These are phyloP conservation scores for Albugo candida DNA, from an alignment of 352 stramenopile genomes.

Conservation along the genomic window DNA sequence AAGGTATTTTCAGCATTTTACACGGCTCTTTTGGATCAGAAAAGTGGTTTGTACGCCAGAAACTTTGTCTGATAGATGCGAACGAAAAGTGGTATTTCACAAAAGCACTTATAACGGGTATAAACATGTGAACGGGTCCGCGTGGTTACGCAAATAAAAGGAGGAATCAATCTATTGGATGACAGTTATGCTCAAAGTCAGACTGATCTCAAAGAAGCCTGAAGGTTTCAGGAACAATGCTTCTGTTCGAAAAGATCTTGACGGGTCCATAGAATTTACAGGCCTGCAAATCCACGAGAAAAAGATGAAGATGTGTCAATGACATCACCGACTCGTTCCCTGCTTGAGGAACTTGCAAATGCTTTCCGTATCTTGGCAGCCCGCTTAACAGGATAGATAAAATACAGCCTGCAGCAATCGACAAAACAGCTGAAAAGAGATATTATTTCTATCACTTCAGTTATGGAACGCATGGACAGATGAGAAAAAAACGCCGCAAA, in stretches of 20 bases:
- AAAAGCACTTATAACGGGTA: constrained; percentile 81
- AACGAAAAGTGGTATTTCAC: constrained; percentile 81
- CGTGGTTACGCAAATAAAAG: constrained; percentile 39
- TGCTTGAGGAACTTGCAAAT: constrained; percentile 67
- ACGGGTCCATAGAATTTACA: constrained; percentile 53
- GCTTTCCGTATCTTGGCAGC: constrained; percentile 78
- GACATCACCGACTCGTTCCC: constrained; percentile 71
- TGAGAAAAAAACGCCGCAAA: constrained; percentile 58
- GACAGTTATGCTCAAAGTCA: constrained; percentile 29
- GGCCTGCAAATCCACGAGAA: constrained; percentile 58
- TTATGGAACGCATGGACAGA: constrained; percentile 81
- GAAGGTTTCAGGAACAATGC: constrained; percentile 72
- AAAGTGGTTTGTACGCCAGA: constrained; percentile 78
- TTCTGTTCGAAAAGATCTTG: constrained; percentile 40
- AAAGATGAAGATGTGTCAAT: constrained; percentile 85
- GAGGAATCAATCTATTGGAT: constrained; percentile 69
- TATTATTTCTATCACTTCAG: constrained; percentile 72
- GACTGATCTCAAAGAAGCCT: constrained; percentile 61
- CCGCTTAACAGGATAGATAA: constrained; percentile 61
- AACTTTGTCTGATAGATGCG: constrained; percentile 77
- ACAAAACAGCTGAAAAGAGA: constrained; percentile 63
- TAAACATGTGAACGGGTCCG: constrained; percentile 40
- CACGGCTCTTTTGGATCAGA: constrained; percentile 75
- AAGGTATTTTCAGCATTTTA: constrained; percentile 79
- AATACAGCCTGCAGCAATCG: constrained; percentile 66